Conservation (phyloP, 768 basidiomycete species). For the Steccherinum ochraceum region DNA sequence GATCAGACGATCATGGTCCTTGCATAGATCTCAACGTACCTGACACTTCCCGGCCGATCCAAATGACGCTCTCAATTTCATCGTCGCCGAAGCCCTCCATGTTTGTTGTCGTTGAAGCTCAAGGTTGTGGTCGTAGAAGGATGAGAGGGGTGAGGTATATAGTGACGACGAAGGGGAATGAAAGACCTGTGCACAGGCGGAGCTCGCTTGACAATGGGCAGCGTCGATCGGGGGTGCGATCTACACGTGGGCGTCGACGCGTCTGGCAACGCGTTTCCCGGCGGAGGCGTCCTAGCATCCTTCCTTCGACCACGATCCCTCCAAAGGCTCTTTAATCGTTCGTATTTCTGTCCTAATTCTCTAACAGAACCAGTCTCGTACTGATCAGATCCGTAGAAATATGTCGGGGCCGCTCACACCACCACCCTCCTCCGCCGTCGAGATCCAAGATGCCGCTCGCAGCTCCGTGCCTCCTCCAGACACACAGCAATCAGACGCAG, state of each 20-base stretch:
- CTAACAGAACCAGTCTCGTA: no score
- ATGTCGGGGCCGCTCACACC: constrained; percentile 66
- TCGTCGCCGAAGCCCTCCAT: constrained; percentile 57
- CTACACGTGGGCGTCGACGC: no score
- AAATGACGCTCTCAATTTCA: constrained; percentile 86
- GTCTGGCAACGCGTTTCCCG: no score
- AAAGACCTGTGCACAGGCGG: not conserved
- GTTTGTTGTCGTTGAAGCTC: constrained; percentile 3
- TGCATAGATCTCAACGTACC: constrained; percentile 48
- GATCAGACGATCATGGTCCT: constrained; percentile 14
- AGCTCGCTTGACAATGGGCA: not conserved
- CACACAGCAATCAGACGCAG: constrained; percentile 4
- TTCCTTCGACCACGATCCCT: no score
- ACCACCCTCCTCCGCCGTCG: constrained; percentile 49
- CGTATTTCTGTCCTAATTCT: no score
- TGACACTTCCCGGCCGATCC: constrained; percentile 86
- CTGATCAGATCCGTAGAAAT: no score
- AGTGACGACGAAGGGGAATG: not conserved
- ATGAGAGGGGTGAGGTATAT: not conserved
- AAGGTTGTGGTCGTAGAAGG: constrained; percentile 1
- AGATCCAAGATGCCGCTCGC: constrained; percentile 47
- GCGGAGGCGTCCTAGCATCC: no score
- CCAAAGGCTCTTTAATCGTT: no score
- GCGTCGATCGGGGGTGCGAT: no score
- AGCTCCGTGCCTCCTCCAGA: constrained; percentile 10